Percentiles rank a stretch among this genome's conserved stretches.
Conservation (phyloP, 2,329 filamentous ascomycete species). For the Aureobasidium mangrovei region DNA sequence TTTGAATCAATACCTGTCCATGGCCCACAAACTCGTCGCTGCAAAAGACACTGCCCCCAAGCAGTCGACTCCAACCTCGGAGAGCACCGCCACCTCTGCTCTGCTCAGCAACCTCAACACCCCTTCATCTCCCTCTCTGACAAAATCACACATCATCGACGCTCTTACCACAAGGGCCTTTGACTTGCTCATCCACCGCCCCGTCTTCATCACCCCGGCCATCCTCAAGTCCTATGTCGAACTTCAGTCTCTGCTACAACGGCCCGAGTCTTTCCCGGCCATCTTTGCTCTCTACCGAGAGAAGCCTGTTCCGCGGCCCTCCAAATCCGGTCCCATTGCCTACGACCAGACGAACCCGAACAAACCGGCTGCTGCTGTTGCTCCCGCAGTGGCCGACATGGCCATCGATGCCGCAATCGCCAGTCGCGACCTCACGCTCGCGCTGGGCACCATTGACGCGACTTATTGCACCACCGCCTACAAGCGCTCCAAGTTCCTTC, state of each 20-base stretch:
- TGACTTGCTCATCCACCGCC: constrained; percentile 60
- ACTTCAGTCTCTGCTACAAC: constrained; percentile 63
- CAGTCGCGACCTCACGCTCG: constrained; percentile 66
- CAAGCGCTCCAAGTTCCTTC: constrained; percentile 57
- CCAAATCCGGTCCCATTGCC: constrained; percentile 44
- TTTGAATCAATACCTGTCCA: constrained; percentile 5
- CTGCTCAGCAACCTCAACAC: constrained; percentile 42
- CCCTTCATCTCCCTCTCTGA: constrained; percentile 25
- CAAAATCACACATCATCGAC: constrained; percentile 30
- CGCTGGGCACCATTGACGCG: constrained; percentile 65
- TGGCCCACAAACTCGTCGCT: constrained; percentile 25
- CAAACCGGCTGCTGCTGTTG: constrained; percentile 58
- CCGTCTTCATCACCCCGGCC: constrained; percentile 68
- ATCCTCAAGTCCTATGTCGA: constrained; percentile 67
- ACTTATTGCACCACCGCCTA: constrained; percentile 61
- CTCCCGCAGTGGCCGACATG: constrained; percentile 57
- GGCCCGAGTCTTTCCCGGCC: constrained; percentile 66
- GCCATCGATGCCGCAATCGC: constrained; percentile 75
- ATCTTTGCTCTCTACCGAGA: constrained; percentile 74
- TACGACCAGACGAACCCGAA: constrained; percentile 55
- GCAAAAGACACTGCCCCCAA: constrained; percentile 19
- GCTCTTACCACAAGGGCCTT: constrained; percentile 52
- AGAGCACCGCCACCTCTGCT: constrained; percentile 43
- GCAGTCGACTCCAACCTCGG: background rate
- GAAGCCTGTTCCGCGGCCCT: constrained; percentile 61